phyloP scores from a whole-genome alignment of 805 yeast genomes.

The Candida ipomoeae region DNA sequence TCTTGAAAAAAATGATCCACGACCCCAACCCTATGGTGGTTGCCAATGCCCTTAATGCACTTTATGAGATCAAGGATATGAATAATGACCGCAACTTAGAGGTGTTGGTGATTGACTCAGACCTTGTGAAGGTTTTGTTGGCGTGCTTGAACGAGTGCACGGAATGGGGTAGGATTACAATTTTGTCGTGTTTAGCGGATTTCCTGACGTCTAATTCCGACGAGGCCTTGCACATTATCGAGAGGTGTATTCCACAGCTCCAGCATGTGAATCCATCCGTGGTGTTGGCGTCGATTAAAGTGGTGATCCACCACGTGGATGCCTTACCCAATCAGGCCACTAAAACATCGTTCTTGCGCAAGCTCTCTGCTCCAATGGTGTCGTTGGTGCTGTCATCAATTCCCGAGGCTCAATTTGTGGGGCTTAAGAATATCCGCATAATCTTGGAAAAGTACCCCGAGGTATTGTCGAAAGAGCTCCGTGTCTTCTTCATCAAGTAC shows the following conservation, averaged over 20 bases:
- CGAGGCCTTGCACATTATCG: conserved; percentile 83
- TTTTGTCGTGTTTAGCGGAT: conserved; percentile 74
- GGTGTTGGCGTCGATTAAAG: conserved; percentile 79
- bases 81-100: conserved; percentile 46
- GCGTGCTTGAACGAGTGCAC: conserved; percentile 93
- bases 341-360: conserved; percentile 49
- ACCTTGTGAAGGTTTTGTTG: conserved; percentile 57
- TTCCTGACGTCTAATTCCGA: conserved; percentile 51
- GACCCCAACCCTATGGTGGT: conserved; percentile 97
- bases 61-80: conserved; percentile 75
- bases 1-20: conserved; percentile 60
- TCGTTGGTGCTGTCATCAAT: conserved; percentile 77
- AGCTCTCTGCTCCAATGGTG: conserved; percentile 80
- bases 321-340: conserved; percentile 35
- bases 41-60: conserved; percentile 85
- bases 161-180: conserved; percentile 97
- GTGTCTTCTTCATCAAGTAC: conserved; percentile 87
- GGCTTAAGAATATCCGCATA: conserved; percentile 84
- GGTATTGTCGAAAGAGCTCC: conserved; percentile 68
- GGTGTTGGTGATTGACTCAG: conserved; percentile 36
- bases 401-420: conserved; percentile 93
- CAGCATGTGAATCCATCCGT: conserved; percentile 98
- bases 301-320: conserved; percentile 65
- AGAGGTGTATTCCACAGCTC: conserved; percentile 87
- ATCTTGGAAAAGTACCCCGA: conserved; percentile 85